phyloP scores from a whole-genome alignment of 768 basidiomycete species.

The Kwoniella heveanensis region DNA sequence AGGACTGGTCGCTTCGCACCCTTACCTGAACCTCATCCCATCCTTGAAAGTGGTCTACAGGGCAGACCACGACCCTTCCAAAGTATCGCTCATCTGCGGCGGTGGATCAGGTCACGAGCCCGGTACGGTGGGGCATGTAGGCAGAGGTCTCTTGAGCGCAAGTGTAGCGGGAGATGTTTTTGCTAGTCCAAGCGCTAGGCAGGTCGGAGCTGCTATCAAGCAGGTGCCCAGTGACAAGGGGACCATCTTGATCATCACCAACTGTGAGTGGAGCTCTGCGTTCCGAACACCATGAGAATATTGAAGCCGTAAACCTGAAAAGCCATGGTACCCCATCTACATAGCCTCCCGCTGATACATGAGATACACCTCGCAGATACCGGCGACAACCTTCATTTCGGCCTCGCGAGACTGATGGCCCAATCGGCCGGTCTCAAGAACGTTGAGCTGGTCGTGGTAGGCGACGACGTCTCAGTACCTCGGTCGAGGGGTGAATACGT shows the following conservation, averaged over 20 bases:
- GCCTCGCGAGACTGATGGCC: conserved; percentile 81
- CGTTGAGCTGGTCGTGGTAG: conserved; percentile 77
- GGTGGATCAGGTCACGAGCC: conserved; percentile 53
- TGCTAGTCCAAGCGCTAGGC: conserved; percentile 49
- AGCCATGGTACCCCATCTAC: not conserved
- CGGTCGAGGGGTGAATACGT: conserved; percentile 78
- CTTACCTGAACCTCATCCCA: conserved; percentile 47
- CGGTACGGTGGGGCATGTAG: conserved; percentile 49
- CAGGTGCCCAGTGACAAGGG: conserved; percentile 45
- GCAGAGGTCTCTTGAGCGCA: conserved; percentile 43
- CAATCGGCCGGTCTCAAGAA: conserved; percentile 67
- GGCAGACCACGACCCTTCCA: conserved; percentile 44
- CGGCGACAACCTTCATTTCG: conserved; percentile 88
- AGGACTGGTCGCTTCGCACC: conserved; percentile 50
- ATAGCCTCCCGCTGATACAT: too few relatives aligned
- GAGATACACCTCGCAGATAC: conserved; percentile 25
- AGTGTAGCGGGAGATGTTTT: conserved; percentile 52
- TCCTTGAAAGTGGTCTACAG: conserved; percentile 52
- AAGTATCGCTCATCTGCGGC: conserved; percentile 51
- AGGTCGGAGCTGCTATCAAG: conserved; percentile 50
- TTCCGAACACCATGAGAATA: too few relatives aligned
- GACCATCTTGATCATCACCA: conserved; percentile 51
- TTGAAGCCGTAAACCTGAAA: too few relatives aligned
- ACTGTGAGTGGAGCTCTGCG: conserved; percentile 33
- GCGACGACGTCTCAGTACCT: conserved; percentile 87